Conservation (phyloP, 345 rosid genomes). For the Lumnitzera racemosa region DNA sequence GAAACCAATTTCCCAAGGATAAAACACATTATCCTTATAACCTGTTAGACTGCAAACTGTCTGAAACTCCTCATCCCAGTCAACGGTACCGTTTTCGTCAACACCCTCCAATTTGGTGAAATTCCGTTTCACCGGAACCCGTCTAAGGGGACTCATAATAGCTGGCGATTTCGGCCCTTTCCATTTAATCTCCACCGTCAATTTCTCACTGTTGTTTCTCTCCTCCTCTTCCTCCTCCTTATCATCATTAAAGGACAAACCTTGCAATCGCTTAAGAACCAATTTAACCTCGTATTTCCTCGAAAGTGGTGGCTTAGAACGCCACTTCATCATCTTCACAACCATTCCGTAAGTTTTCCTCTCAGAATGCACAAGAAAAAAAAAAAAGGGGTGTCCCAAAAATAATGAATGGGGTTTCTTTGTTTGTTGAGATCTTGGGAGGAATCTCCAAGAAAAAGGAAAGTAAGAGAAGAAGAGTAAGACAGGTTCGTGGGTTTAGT, state of each 20-base stretch:
- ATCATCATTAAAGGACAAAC: slow-evolving; percentile 35
- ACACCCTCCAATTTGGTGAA: slow-evolving; percentile 56
- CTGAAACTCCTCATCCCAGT: slow-evolving; percentile 85
- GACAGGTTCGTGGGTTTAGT: too few species aligned
- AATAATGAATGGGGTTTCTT: too few species aligned
- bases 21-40: slow-evolving; percentile 65
- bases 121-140: slow-evolving; percentile 69
- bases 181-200: slow-evolving; percentile 89
- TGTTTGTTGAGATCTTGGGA: too few species aligned
- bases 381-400: too few species aligned
- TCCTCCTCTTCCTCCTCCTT: slow-evolving; percentile 35
- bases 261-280: slow-evolving; percentile 59
- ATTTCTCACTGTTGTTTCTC: slow-evolving; percentile 20
- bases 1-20: slow-evolving; percentile 93
- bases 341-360: slow-evolving; percentile 36
- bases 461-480: too few species aligned
- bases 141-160: slow-evolving; percentile 52
- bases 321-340: slow-evolving; percentile 98
- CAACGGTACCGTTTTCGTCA: slow-evolving; percentile 39
- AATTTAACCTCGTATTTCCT: slow-evolving; percentile 72
- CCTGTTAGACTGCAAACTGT: slow-evolving; percentile 60
- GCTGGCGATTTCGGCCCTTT: slow-evolving; percentile 77
- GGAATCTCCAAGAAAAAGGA: too few species aligned
- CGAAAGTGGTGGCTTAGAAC: slow-evolving; percentile 84
- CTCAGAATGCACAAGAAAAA: too few species aligned